phyloP scores from a whole-genome alignment of 164 flowering plant genomes.

The Berberis thunbergii region DNA sequence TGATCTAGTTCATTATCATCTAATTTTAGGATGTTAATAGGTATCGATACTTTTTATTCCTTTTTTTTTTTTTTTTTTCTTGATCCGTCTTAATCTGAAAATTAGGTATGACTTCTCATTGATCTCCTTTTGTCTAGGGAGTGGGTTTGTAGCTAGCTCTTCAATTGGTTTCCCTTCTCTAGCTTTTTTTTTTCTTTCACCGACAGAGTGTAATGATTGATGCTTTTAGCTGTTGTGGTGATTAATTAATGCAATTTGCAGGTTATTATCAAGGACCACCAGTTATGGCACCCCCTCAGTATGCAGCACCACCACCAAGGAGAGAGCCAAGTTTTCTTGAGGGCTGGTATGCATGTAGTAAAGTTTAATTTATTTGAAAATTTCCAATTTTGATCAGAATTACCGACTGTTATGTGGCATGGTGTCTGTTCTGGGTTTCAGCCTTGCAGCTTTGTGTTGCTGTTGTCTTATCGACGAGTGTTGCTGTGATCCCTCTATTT shows the following conservation, averaged over 20 bases:
- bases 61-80: too few relatives aligned
- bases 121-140: neutral
- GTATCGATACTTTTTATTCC: too few relatives aligned
- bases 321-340: slow-evolving; percentile 49
- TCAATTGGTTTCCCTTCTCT: neutral
- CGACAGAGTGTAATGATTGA: too few relatives aligned
- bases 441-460: slow-evolving; percentile 43
- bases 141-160: neutral
- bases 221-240: neutral
- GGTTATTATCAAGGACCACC: slow-evolving; percentile 75
- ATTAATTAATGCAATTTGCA: slow-evolving; percentile 2
- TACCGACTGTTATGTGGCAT: too few relatives aligned
- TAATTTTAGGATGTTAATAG: neutral
- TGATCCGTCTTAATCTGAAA: neutral
- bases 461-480: slow-evolving; percentile 49
- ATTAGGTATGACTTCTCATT: too few relatives aligned
- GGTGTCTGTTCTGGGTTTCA: slow-evolving; percentile 17
- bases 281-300: slow-evolving; percentile 69
- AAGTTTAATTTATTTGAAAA: neutral
- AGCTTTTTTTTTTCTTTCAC: neutral
- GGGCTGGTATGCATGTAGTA: slow-evolving; percentile 34
- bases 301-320: slow-evolving; percentile 42
- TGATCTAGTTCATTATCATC: neutral
- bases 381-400: neutral
- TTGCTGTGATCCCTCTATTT: slow-evolving; percentile 65